Evolutionary conservation across 805 yeast genomes (phyloP).

Genomic region (Metschnikowia koreensis): DNA sequence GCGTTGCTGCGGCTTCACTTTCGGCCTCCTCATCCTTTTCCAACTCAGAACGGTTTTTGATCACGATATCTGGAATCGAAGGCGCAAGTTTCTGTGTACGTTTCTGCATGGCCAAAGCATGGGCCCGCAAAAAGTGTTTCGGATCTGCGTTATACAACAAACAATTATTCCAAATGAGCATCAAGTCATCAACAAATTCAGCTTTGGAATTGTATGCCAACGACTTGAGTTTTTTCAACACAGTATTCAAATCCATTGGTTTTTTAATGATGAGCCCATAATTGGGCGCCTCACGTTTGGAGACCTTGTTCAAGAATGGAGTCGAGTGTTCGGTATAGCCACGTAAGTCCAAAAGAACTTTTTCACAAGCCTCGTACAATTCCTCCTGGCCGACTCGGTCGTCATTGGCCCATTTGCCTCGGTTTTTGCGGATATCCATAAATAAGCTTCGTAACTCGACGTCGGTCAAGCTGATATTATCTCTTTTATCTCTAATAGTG

Average conservation of each 20-base stretch:
- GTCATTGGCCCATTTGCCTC: constrained; percentile 98
- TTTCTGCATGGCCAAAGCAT: constrained; percentile 95
- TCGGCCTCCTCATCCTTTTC: constrained; percentile 58
- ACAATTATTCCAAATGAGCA: constrained; percentile 95
- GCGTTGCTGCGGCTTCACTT: constrained; percentile 22
- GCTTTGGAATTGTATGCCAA: constrained; percentile 80
- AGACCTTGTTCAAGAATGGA: constrained; percentile 92
- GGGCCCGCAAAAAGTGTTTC: constrained; percentile 82
- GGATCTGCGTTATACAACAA: constrained; percentile 93
- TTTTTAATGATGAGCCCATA: constrained; percentile 84
- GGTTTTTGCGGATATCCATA: constrained; percentile 88
- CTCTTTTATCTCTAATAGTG: constrained; percentile 75
- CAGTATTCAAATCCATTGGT: constrained; percentile 97
- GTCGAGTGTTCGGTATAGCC: constrained; percentile 95
- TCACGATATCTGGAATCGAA: constrained; percentile 82
- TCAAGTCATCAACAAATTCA: constrained; percentile 91
- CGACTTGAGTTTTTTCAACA: constrained; percentile 80
- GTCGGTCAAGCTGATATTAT: constrained; percentile 72
- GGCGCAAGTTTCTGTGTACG: constrained; percentile 75
- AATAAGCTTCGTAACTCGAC: constrained; percentile 79
- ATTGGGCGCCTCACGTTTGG: constrained; percentile 97
- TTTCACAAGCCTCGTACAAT: constrained; percentile 94
- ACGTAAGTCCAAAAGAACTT: constrained; percentile 84
- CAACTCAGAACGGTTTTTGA: constrained; percentile 69
- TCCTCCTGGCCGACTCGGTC: constrained; percentile 97